Conservation (phyloP, 2,329 filamentous ascomycete species). For the Elsinoe ampelina region DNA sequence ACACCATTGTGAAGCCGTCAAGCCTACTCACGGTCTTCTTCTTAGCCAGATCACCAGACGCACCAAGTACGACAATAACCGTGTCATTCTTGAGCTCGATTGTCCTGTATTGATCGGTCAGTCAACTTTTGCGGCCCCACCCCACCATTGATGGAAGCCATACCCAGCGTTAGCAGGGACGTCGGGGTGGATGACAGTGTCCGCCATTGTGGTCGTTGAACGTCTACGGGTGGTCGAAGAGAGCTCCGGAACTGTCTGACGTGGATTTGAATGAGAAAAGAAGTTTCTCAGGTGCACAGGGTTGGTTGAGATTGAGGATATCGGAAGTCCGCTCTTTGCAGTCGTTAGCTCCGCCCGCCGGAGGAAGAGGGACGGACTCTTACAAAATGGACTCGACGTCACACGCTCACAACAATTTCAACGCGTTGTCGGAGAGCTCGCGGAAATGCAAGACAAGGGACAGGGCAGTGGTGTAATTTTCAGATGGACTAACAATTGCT, state of each 20-base stretch:
- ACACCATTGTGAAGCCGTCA: neutral
- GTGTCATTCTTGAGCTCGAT: constrained; percentile 99
- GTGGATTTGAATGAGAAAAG: neutral
- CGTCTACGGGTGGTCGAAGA: neutral
- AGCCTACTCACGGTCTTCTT: constrained; percentile 81
- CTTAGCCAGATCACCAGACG: constrained; percentile 95
- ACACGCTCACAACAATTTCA: neutral
- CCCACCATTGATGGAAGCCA: constrained; percentile 18
- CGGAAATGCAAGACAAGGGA: too few species aligned
- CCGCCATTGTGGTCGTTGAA: constrained; percentile 31
- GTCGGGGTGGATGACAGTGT: constrained; percentile 40
- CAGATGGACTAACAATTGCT: too few species aligned
- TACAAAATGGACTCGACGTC: constrained; percentile 1
- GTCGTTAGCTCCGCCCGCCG: constrained; percentile 10
- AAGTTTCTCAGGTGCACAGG: constrained; percentile 8
- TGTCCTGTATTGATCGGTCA: constrained; percentile 44
- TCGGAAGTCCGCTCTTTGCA: constrained; percentile 3
- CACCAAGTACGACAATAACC: constrained; percentile 88
- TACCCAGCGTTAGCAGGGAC: constrained; percentile 40
- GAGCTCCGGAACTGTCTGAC: neutral
- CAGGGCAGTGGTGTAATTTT: too few species aligned
- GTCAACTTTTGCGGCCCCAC: constrained; percentile 14
- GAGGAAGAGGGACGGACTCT: neutral
- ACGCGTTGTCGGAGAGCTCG: neutral
- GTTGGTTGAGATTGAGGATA: constrained; percentile 10